phyloP scores from a whole-genome alignment of 805 yeast species.

The Metschnikowia picachoensis region DNA sequence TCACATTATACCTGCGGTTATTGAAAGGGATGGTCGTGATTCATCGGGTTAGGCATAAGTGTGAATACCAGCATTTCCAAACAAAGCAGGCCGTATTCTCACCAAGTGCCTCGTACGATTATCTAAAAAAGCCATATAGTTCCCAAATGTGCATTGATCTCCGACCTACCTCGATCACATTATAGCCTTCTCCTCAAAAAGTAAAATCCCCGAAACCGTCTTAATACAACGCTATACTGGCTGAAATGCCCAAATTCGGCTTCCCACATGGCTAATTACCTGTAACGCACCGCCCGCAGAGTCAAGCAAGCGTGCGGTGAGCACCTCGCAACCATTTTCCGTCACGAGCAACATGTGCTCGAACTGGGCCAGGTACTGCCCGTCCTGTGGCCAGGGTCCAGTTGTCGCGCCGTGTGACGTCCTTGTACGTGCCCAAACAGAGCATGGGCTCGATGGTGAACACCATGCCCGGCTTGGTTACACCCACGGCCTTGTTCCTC shows the following conservation, averaged over 20 bases:
- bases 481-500: conserved; percentile 89
- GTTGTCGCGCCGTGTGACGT: conserved; percentile 91
- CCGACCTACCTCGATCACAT: too few relatives aligned
- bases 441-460: conserved; percentile 99
- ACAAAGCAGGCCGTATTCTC: too few relatives aligned
- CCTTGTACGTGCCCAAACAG: conserved; percentile 76
- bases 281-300: conserved; percentile 87
- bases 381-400: conserved; percentile 95
- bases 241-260: neutral
- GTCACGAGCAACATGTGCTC: conserved; percentile 92
- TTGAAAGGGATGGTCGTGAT: too few relatives aligned
- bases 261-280: neutral
- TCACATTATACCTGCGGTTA: too few relatives aligned
- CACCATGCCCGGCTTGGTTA: conserved; percentile 92
- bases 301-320: conserved; percentile 72
- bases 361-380: conserved; percentile 87
- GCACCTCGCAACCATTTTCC: conserved; percentile 86
- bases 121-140: too few relatives aligned
- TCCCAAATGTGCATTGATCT: too few relatives aligned
- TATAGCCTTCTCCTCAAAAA: too few relatives aligned
- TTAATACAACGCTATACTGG: too few relatives aligned
- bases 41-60: too few relatives aligned
- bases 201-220: too few relatives aligned
- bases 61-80: too few relatives aligned
- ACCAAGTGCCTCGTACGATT: too few relatives aligned